phyloP scores from a whole-genome alignment of 257 asterid species.

The Solanum paucissectum region DNA sequence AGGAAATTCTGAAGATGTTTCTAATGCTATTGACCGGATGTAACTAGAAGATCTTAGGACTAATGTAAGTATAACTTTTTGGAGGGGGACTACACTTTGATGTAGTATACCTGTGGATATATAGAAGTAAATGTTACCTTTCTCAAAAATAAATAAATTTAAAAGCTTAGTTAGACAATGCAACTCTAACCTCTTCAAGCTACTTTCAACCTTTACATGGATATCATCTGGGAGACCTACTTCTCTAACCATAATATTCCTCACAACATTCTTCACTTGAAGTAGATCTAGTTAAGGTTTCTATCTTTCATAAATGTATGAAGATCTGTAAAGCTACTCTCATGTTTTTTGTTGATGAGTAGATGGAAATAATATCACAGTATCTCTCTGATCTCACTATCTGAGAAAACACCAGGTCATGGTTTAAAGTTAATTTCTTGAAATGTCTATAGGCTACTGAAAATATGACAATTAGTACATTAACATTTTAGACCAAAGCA shows the following conservation, averaged over 20 bases:
- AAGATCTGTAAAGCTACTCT: background rate
- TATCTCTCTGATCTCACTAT: background rate
- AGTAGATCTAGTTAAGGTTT: background rate
- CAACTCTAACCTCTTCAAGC: background rate
- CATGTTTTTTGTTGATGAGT: background rate
- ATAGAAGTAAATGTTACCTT: too few relatives aligned
- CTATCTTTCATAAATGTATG: background rate
- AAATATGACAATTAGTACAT: background rate
- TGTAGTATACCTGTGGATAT: background rate
- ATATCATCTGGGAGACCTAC: background rate
- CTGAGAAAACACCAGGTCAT: background rate
- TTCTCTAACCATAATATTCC: background rate
- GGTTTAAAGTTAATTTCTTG: background rate
- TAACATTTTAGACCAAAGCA: background rate
- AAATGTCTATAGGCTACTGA: background rate
- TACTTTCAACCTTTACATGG: background rate
- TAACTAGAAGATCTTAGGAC: background rate
- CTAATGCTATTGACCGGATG: background rate
- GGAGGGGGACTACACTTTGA: background rate
- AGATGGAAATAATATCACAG: background rate
- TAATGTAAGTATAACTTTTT: background rate
- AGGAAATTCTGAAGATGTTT: background rate
- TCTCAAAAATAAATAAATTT: background rate
- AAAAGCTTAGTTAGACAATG: background rate
- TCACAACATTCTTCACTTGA: background rate